Evolutionary conservation across 2,329 filamentous ascomycete species (phyloP).

Genomic region (Ploettnerulaceae sp.): DNA sequence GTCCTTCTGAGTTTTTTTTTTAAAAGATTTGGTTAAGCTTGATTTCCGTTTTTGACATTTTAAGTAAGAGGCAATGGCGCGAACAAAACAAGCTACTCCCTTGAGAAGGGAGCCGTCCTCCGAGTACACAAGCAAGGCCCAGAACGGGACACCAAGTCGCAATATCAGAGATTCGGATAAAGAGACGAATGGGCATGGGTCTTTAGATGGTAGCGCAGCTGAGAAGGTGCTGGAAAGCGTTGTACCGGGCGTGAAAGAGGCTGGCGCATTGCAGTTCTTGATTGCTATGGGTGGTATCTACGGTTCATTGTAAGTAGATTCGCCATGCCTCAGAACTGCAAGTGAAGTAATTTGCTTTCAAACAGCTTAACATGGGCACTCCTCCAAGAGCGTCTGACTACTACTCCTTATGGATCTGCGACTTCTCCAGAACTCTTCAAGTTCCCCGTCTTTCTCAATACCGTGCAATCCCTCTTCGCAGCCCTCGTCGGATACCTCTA

Average conservation of each 20-base stretch:
- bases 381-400: slow-evolving; percentile 95
- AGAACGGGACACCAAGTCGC: slow-evolving; percentile 35
- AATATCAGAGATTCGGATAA: slow-evolving; percentile 23
- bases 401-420: slow-evolving; percentile 70
- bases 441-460: slow-evolving; percentile 93
- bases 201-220: slow-evolving; percentile 24
- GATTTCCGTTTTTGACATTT: slow-evolving; percentile 1
- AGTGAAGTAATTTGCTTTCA: neutral
- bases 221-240: slow-evolving; percentile 33
- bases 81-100: slow-evolving; percentile 63
- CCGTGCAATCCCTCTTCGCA: slow-evolving; percentile 87
- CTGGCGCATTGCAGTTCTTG: slow-evolving; percentile 69
- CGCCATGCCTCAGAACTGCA: neutral
- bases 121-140: slow-evolving; percentile 54
- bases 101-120: slow-evolving; percentile 62
- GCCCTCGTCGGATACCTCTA: slow-evolving; percentile 78
- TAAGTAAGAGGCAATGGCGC: slow-evolving; percentile 51
- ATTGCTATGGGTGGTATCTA: slow-evolving; percentile 95
- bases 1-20: slow-evolving; percentile 1
- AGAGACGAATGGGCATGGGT: slow-evolving; percentile 33
- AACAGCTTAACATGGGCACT: slow-evolving; percentile 86
- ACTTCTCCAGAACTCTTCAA: slow-evolving; percentile 72
- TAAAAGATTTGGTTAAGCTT: neutral
- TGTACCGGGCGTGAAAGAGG: slow-evolving; percentile 39
- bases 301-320: slow-evolving; percentile 73